These are phyloP conservation scores for Lichtheimia ornata DNA, from an alignment of 371 early-diverging fungal genomes.

Conservation along the genomic window DNA sequence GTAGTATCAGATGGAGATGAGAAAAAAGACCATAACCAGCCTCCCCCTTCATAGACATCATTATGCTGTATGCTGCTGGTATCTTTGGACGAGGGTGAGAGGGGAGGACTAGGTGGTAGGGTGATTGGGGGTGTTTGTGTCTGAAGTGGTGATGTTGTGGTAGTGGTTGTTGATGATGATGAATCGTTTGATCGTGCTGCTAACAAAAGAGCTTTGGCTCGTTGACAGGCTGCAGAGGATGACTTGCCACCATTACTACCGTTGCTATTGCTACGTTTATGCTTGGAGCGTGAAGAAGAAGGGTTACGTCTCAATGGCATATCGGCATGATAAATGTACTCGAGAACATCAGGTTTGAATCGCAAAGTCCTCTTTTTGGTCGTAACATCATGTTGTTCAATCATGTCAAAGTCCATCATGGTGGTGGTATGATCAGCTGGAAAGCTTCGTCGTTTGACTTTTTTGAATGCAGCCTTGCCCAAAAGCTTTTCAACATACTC, in stretches of 20 bases:
- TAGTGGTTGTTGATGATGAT: not conserved
- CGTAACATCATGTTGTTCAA: not conserved
- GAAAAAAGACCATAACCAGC: conserved; percentile 4
- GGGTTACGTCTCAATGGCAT: not conserved
- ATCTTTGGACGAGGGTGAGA: conserved; percentile 7
- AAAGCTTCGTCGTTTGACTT: conserved; percentile 10
- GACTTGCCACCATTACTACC: conserved; percentile 1
- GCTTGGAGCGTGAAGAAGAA: not conserved
- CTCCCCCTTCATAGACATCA: conserved; percentile 2
- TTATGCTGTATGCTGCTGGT: not conserved
- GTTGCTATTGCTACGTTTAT: not conserved
- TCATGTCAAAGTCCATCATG: not conserved
- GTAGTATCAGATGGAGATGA: not conserved
- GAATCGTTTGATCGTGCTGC: not conserved
- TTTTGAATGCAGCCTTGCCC: conserved; percentile 3
- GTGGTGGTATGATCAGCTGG: not conserved
- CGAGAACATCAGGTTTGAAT: conserved; percentile 11
- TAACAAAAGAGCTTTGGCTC: conserved; percentile 9
- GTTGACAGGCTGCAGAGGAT: conserved; percentile 9
- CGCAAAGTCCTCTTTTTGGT: conserved; percentile 4
- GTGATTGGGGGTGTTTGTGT: conserved; percentile 1
- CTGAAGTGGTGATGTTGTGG: not conserved
- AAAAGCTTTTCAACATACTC: conserved; percentile 4
- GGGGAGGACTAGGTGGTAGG: conserved; percentile 12
- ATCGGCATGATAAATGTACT: conserved; percentile 12